A percentile compares a stretch with the other conserved stretches of the same genome.
These are phyloP conservation scores for Exophiala bonariae DNA, from an alignment of 2,329 filamentous ascomycete genomes.

Conservation along the genomic window DNA sequence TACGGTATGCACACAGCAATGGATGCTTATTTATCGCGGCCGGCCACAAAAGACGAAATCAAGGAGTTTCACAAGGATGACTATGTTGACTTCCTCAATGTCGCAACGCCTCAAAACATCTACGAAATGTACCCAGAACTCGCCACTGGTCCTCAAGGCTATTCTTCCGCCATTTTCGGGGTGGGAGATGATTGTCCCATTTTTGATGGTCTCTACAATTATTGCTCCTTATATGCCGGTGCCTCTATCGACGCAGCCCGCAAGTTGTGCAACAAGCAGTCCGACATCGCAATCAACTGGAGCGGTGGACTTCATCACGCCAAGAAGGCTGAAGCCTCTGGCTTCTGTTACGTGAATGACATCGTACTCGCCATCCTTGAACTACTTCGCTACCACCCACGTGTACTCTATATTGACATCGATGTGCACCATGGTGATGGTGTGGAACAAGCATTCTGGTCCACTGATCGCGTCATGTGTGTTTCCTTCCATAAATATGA, in stretches of 20 bases:
- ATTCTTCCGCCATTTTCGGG: constrained; percentile 66
- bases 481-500: constrained; percentile 97
- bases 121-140: constrained; percentile 50
- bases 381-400: constrained; percentile 75
- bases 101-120: constrained; percentile 68
- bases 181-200: constrained; percentile 93
- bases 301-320: constrained; percentile 95
- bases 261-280: constrained; percentile 81
- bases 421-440: constrained; percentile 91
- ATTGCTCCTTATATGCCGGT: constrained; percentile 90
- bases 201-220: constrained; percentile 93
- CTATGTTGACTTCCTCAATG: constrained; percentile 85
- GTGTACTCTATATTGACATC: constrained; percentile 92
- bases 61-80: constrained; percentile 82
- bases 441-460: constrained; percentile 88
- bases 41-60: constrained; percentile 85
- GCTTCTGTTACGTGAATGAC: constrained; percentile 99
- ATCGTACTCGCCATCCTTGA: constrained; percentile 93
- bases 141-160: constrained; percentile 22
- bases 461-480: constrained; percentile 85
- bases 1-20: constrained; percentile 97
- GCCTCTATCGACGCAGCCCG: constrained; percentile 87
- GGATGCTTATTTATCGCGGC: constrained; percentile 85
- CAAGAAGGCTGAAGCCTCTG: constrained; percentile 88
- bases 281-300: constrained; percentile 97